A percentile compares a stretch with the other conserved stretches of the same genome.
These are phyloP conservation scores for Selaginella moellendorffii DNA, from an alignment of 75 land plant species.

Conservation along the genomic window DNA sequence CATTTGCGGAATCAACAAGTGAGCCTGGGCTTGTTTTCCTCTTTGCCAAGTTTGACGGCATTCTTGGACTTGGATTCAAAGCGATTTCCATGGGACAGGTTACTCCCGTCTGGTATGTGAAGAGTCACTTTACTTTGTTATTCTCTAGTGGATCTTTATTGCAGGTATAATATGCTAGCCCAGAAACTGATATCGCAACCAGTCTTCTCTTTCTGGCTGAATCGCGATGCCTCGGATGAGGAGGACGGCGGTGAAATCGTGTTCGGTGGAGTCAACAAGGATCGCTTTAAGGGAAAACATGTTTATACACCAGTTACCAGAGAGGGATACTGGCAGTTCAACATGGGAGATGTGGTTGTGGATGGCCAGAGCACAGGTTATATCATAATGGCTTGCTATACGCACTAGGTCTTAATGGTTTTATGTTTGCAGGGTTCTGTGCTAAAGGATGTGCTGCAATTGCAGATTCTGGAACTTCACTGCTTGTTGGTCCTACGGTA, in stretches of 20 bases:
- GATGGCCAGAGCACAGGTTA: slow-evolving; percentile 48
- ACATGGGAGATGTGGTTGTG: slow-evolving; percentile 67
- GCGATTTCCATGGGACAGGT: slow-evolving; percentile 19
- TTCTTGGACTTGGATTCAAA: slow-evolving; percentile 23
- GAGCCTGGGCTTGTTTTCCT: slow-evolving; percentile 17
- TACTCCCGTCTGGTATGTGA: slow-evolving; percentile 12
- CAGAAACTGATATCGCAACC: slow-evolving; percentile 50
- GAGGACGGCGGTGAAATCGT: slow-evolving; percentile 69
- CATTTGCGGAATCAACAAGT: no score
- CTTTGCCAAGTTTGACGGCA: slow-evolving; percentile 18
- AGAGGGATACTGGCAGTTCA: slow-evolving; percentile 90
- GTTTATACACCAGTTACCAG: slow-evolving; percentile 58
- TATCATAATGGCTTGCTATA: not conserved
- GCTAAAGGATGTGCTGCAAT: slow-evolving; percentile 64
- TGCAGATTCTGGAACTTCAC: slow-evolving; percentile 76
- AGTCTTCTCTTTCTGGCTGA: slow-evolving; percentile 90
- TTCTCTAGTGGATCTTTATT: no score
- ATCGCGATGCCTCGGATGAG: slow-evolving; percentile 39
- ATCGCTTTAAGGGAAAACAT: slow-evolving; percentile 63
- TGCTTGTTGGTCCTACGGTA: slow-evolving; percentile 74
- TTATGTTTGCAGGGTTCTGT: slow-evolving; percentile 41
- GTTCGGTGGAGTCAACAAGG: slow-evolving; percentile 70
- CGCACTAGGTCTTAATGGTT: not conserved
- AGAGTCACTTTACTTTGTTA: no score
- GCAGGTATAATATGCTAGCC: slow-evolving; percentile 78